These are phyloP conservation scores for Dactylis glomerata DNA, from an alignment of 176 grass and related monocot genomes.

Conservation along the genomic window DNA sequence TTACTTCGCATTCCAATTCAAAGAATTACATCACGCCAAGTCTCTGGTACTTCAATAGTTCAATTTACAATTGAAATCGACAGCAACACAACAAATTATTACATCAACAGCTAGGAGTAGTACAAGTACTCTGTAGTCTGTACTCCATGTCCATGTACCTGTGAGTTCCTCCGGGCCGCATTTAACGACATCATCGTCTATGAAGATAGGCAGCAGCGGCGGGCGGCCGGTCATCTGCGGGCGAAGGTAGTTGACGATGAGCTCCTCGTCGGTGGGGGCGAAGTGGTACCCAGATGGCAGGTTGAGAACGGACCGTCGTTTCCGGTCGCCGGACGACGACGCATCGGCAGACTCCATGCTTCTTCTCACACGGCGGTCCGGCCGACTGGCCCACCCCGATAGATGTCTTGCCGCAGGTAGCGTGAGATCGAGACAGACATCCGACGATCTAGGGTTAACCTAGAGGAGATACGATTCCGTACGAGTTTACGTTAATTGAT, in stretches of 20 bases:
- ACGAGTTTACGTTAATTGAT: not conserved
- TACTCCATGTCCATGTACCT: constrained; percentile 3
- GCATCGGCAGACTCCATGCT: not conserved
- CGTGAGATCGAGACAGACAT: not conserved
- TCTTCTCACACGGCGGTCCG: not conserved
- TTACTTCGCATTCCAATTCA: not conserved
- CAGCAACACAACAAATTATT: too few species aligned
- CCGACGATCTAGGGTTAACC: not conserved
- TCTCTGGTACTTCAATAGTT: too few species aligned
- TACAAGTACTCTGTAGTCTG: not conserved
- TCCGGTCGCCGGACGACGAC: not conserved
- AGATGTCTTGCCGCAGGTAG: not conserved
- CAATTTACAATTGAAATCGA: too few species aligned
- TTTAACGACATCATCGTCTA: not conserved
- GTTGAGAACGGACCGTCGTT: not conserved
- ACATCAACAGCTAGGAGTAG: too few species aligned
- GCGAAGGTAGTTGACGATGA: constrained; percentile 24
- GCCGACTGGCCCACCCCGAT: not conserved
- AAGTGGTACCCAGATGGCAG: constrained; percentile 22
- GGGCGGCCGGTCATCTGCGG: not conserved
- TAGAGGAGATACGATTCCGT: not conserved
- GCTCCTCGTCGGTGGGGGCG: not conserved
- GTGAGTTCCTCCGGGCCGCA: not conserved
- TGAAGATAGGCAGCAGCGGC: constrained; percentile 1
- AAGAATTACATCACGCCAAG: too few species aligned